Evolutionary conservation across 2,329 filamentous ascomycete genomes (phyloP), one percentile per base, ranked within the genome.

Genomic region (Ascochyta pisi): DNA sequence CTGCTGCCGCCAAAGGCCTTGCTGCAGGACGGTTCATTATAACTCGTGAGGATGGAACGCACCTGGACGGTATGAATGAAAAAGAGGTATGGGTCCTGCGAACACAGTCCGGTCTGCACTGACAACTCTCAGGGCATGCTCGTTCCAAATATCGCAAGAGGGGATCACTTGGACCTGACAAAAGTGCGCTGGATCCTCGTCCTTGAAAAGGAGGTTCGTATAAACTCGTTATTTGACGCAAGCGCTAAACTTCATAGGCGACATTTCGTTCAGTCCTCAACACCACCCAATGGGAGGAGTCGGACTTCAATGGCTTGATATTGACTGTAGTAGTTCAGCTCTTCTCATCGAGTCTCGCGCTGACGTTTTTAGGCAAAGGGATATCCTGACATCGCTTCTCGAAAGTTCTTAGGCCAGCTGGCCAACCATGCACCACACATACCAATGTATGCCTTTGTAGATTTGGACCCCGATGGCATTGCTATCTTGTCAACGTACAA

Each of bases 391-490:
- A 77, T 94, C 43, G 82, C 83, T 1, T 92, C 90, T 0, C 81
- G 89, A 7, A 81, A 81, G 15, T 87, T 94, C 49, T 76, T 94
- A 1, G 80, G 81, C 38, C 34, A 70, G 64, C 0, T 73, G 71
- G 8, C 77, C 76, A 19, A 83, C 29, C 49, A 63, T 5, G 61
- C 52, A 12, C 64, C 70, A 12, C 62, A 73, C 7, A 74, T 78
- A 13, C 83, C 85, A 2, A 83, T 91, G 6, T 82, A 85, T 48
- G 84, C 82, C 0, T 77, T 95, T 0, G 83, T 90, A 1, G 91
- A 96, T 66, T 90, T 85, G 56, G 91, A 95, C 63, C 90, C 90
- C 0, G 85, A 94, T 60, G 91, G 91, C 0, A 74, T 94, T 26
- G 84, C 83, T 3, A 95, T 96, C 37, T 78, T 91, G 61, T 84